These are phyloP conservation scores for Rhizopus sp. DNA, from an alignment of 371 early-diverging fungal species.

Conservation along the genomic window DNA sequence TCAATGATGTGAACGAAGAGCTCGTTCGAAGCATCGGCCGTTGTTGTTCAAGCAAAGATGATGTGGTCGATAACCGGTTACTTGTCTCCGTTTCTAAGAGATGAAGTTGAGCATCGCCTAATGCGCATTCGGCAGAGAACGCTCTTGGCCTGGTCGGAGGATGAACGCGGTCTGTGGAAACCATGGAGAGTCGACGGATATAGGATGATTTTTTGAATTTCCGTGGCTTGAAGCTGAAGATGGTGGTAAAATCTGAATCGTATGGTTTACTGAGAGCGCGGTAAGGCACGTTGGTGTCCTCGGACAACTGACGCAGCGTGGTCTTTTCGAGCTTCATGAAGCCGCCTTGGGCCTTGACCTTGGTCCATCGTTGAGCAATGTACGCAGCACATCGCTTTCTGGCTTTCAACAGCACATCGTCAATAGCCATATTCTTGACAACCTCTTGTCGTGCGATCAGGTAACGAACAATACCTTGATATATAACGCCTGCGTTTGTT, in stretches of 20 bases:
- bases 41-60: constrained; percentile 2
- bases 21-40: constrained; percentile 19
- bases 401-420: constrained; percentile 39
- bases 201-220: constrained; percentile 18
- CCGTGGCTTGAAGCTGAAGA: constrained; percentile 33
- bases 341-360: constrained; percentile 38
- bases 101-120: neutral
- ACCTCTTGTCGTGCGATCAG: constrained; percentile 48
- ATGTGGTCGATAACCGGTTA: neutral
- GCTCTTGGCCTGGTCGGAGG: constrained; percentile 21
- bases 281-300: constrained; percentile 32
- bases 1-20: constrained; percentile 25
- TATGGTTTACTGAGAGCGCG: constrained; percentile 23
- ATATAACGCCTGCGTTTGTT: constrained; percentile 42
- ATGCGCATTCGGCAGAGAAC: constrained; percentile 16
- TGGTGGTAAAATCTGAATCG: constrained; percentile 28
- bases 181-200: constrained; percentile 24
- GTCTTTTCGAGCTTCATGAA: constrained; percentile 39
- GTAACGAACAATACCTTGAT: constrained; percentile 50
- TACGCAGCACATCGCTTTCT: constrained; percentile 36
- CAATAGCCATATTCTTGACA: constrained; percentile 43
- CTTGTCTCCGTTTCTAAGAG: neutral
- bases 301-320: constrained; percentile 33
- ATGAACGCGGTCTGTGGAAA: constrained; percentile 9
- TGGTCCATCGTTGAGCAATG: constrained; percentile 28